Evolutionary conservation across 371 early-diverging fungal species (phyloP), one percentile per base, ranked within the genome.

Genomic region (Mucor plumbeus): DNA sequence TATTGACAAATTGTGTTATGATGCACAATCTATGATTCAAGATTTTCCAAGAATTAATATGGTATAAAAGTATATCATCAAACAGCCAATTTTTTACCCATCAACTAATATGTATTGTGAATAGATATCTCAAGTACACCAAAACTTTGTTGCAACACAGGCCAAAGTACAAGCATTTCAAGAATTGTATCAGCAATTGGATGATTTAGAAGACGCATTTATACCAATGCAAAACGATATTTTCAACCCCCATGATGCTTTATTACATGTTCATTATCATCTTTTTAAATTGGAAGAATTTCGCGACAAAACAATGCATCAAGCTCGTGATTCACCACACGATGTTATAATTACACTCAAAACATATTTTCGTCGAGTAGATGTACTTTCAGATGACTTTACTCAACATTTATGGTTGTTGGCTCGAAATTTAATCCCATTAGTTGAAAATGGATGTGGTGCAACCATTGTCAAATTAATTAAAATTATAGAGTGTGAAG

Each of bases 401-500:
- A 91, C 93, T 11, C 77, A 80, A 26, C 94, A 95, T 68, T 73
- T 98, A 36, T 98, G 96, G 95, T 77, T 83, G 40, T 72, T 97
- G 31, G 87, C 94, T 5, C 84, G 87, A n/a, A 82, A 89, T 64
- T 77, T 94, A 53, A 79, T 95, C n/a, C 90, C 90, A 3, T 78
- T 97, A 40, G 90, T 92, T 10, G 89, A 89, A 69, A 79, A 82
- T 31, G 85, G 84, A 15, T 88, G 91, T 55, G 83, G 86, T 5
- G 75, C 91, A 0, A 83, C 93, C 13, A 85, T 98, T 19, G 91
- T 96, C 15, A 87, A 91, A 57, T 62, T 98, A 21, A 89, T 91
- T 64, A 97, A 97, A 71, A 92, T 97, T 31, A 91, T 98, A 55
- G 98, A 98, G 72, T 79, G 81, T 19, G 97, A 97, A 76, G 97